Evolutionary conservation across 2,329 filamentous ascomycete genomes (phyloP).

Genomic region (Microcera coccophila): DNA sequence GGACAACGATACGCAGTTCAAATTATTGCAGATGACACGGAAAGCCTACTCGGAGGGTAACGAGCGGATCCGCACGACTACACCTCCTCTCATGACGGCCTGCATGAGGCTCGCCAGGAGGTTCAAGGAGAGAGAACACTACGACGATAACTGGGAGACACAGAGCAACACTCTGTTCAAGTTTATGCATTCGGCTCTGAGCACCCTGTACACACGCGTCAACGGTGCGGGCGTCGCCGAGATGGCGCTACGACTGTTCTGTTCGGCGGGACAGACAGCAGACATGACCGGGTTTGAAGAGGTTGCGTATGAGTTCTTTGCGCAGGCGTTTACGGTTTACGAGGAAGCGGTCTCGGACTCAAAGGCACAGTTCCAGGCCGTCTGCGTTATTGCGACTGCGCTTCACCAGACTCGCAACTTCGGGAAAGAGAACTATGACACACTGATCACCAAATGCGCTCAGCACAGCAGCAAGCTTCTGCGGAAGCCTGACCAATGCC

Average conservation of each 20-base stretch:
- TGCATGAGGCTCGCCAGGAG: constrained; percentile 84
- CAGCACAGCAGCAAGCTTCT: constrained; percentile 94
- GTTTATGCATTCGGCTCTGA: constrained; percentile 87
- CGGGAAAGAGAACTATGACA: constrained; percentile 96
- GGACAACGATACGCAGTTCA: constrained; percentile 91
- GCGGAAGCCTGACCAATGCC: constrained; percentile 96
- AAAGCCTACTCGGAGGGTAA: constrained; percentile 89
- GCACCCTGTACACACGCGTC: constrained; percentile 81
- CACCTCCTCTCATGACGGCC: constrained; percentile 83
- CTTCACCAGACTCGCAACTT: constrained; percentile 88
- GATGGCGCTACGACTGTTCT: constrained; percentile 82
- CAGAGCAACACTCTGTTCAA: constrained; percentile 80
- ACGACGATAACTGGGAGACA: constrained; percentile 59
- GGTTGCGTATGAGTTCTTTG: constrained; percentile 96
- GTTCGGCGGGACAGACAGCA: constrained; percentile 86
- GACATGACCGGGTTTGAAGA: constrained; percentile 91
- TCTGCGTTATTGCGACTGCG: constrained; percentile 87
- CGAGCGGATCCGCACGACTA: constrained; percentile 93
- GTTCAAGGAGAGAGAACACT: constrained; percentile 89
- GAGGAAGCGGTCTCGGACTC: constrained; percentile 95
- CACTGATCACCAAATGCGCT: constrained; percentile 94
- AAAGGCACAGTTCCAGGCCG: constrained; percentile 94
- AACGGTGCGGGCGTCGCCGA: constrained; percentile 75
- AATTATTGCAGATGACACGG: constrained; percentile 80
- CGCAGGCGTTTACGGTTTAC: constrained; percentile 96